Evolutionary conservation across 2,329 filamentous ascomycete species (phyloP).

Genomic region (Xylaria sp.): DNA sequence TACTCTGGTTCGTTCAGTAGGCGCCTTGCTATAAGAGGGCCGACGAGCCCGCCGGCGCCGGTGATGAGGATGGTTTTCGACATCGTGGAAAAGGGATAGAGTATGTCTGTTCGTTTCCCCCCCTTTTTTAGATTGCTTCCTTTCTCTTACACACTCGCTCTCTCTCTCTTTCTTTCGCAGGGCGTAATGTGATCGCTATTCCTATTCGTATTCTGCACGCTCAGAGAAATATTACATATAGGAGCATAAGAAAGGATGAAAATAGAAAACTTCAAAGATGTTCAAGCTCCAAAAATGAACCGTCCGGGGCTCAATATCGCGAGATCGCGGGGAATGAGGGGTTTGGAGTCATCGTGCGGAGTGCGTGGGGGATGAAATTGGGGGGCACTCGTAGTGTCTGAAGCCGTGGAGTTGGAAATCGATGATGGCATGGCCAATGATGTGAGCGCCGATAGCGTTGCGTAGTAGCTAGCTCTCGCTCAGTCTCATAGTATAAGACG

Average conservation of each 20-base stretch:
- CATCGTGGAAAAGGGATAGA: constrained; percentile 33
- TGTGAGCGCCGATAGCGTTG: not conserved
- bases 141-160: not conserved
- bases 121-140: not conserved
- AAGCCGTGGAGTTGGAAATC: not conserved
- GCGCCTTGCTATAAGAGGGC: constrained; percentile 52
- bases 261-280: not conserved
- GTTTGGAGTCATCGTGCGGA: constrained; percentile 21
- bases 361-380: not conserved
- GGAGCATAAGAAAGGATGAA: not conserved
- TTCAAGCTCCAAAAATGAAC: not conserved
- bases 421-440: not conserved
- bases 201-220: no score
- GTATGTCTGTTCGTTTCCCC: not conserved
- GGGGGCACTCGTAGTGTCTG: not conserved
- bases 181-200: not conserved
- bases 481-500: not conserved
- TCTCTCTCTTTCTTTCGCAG: not conserved
- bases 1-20: constrained; percentile 55
- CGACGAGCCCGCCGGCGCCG: constrained; percentile 50
- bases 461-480: not conserved
- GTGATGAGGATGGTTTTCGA: constrained; percentile 51
- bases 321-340: constrained; percentile 31
- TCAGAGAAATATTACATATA: not conserved
- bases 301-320: constrained; percentile 23